These are phyloP conservation scores for Aspergillus panamensis DNA, from an alignment of 495 filamentous ascomycete genomes.

Conservation along the genomic window DNA sequence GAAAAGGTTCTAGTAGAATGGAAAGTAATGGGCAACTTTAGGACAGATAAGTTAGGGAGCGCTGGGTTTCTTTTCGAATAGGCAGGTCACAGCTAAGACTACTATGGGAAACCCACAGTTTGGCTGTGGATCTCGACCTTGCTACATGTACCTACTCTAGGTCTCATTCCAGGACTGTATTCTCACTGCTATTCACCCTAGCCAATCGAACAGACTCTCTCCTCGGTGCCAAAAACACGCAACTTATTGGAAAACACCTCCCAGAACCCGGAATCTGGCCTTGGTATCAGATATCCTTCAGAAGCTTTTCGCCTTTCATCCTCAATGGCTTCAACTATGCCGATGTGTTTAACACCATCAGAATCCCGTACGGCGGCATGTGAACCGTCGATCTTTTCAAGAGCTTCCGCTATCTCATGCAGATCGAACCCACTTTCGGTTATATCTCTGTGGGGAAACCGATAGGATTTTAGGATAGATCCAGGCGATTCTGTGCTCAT, in stretches of 20 bases:
- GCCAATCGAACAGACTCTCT: slow-evolving; percentile 47
- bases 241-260: slow-evolving; percentile 58
- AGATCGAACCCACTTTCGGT: slow-evolving; percentile 20
- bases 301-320: slow-evolving; percentile 14
- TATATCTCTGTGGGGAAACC: background rate
- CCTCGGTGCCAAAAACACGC: slow-evolving; percentile 61
- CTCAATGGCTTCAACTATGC: background rate
- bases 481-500: background rate
- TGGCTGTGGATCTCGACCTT: too few relatives aligned
- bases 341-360: background rate
- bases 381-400: background rate
- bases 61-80: too few relatives aligned
- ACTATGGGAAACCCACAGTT: too few relatives aligned
- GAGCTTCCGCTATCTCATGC: slow-evolving; percentile 15
- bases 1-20: too few relatives aligned
- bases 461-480: background rate
- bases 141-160: too few relatives aligned
- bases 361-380: background rate
- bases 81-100: too few relatives aligned
- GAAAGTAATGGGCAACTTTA: too few relatives aligned
- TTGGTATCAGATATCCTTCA: slow-evolving; percentile 44
- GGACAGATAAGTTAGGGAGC: too few relatives aligned
- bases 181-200: background rate
- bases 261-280: slow-evolving; percentile 56
- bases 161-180: too few relatives aligned